Percentiles rank a stretch among this genome's conserved stretches.
These are phyloP conservation scores for Podospora australis DNA, from an alignment of 495 filamentous ascomycete genomes.

Conservation along the genomic window DNA sequence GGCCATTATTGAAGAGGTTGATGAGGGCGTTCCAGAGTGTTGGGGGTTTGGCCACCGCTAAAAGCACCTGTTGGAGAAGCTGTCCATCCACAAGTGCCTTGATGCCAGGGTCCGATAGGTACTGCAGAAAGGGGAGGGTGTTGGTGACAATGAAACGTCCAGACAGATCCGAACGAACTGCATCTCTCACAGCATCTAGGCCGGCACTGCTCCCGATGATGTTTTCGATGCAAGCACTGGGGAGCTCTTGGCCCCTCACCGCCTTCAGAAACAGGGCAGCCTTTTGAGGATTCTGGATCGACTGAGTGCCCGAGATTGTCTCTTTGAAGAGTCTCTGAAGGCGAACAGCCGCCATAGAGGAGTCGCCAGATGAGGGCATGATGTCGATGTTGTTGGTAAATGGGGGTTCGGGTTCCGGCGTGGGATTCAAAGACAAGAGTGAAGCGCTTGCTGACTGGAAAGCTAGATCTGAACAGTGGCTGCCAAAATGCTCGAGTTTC, in stretches of 20 bases:
- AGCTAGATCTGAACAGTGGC: too few relatives aligned
- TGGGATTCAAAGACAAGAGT: too few relatives aligned
- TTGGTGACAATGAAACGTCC: constrained; percentile 45
- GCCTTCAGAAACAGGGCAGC: constrained; percentile 58
- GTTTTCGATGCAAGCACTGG: constrained; percentile 46
- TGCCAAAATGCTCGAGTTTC: too few relatives aligned
- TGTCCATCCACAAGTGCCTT: constrained; percentile 49
- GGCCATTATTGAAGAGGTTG: constrained; percentile 29
- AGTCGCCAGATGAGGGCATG: constrained; percentile 9
- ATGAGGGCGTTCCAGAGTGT: constrained; percentile 55
- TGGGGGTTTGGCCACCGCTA: constrained; percentile 50
- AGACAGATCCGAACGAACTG: constrained; percentile 45
- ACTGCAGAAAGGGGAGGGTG: constrained; percentile 31
- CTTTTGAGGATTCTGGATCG: constrained; percentile 24
- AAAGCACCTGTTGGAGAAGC: constrained; percentile 48
- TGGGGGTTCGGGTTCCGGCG: too few relatives aligned
- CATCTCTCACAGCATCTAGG: constrained; percentile 40
- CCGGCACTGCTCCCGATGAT: constrained; percentile 46
- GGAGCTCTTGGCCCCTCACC: constrained; percentile 43
- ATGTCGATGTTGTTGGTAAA: too few relatives aligned
- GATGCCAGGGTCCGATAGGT: constrained; percentile 38
- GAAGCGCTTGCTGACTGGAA: too few relatives aligned
- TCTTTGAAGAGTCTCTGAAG: constrained; percentile 26
- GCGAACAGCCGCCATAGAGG: constrained; percentile 10
- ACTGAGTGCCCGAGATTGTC: constrained; percentile 22